Base-by-base conservation (phyloP, 169 alveolate genomes). In the Cardiosporidium cionae region DNA sequence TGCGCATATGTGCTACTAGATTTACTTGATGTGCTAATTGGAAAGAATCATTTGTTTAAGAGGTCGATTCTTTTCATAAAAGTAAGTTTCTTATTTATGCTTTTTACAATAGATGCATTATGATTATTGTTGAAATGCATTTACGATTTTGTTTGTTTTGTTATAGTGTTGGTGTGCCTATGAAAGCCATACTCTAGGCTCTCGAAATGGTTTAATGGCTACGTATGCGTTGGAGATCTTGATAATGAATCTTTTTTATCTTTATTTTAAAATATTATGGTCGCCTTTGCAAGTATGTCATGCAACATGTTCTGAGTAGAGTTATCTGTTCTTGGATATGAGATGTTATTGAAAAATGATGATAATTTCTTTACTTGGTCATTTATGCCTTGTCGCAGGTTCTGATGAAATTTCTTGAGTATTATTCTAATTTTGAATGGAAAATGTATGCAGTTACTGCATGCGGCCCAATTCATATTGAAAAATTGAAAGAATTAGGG, bases 141-240 rank as follows among this genome's bases (percentile, higher is more conserved):
- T 25, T 6, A 7, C 66, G 7, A 29, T 32, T 54, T 3, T 54
- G 66, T 54, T 7, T 54, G 66, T 7, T 7, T 54, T 54, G 9
- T 35, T 22, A 58, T 44, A 78, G 84, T 70, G 77, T 0, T 78
- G 84, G 84, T 71, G 70, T 64, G 84, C 84, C 28, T 78, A 78
- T 64, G 84, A 78, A 65, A 52, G 74, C 52, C 84, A 72, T n/a
- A 25, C 70, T 35, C 84, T 78, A 23, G 84, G 84, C 23, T 65
- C 77, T 54, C 76, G 84, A 1, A 65, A 69, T 7, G 84, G 84
- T 16, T 74, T 78, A 32, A 33, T 78, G 72, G 84, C 84, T 32
- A 63, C 84, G 16, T 78, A 78, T 65, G 70, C 77, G 65, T 29
- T 78, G 58, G 84, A 78, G 66, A 68, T 72, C 32, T 64, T 78